Conservation (phyloP, 192 early-diverging fungal species). For the Phycomyces nitens region DNA sequence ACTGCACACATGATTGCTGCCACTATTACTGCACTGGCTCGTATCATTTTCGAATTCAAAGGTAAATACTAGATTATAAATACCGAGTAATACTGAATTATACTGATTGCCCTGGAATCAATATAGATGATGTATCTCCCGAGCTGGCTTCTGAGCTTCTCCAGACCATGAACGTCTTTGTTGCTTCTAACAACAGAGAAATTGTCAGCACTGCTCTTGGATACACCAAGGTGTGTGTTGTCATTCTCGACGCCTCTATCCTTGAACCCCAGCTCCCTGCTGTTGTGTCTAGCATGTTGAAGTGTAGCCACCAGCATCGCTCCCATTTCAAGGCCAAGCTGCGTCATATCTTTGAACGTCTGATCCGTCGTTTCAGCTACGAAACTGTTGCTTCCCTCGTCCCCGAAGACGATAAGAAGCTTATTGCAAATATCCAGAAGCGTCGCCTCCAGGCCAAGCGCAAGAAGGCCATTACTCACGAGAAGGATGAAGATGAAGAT, state of each 20-base stretch:
- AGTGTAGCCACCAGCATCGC: slow-evolving; percentile 83
- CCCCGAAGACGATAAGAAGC: slow-evolving; percentile 84
- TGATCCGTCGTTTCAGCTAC: slow-evolving; percentile 78
- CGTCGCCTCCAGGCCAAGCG: slow-evolving; percentile 82
- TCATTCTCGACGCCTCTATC: slow-evolving; percentile 68
- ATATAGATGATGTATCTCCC: slow-evolving; percentile 54
- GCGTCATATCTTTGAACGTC: slow-evolving; percentile 88
- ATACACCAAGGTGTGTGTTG: slow-evolving; percentile 89
- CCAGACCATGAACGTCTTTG: slow-evolving; percentile 75
- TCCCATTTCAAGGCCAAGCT: slow-evolving; percentile 88
- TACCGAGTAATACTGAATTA: no score
- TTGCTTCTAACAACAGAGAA: slow-evolving; percentile 80
- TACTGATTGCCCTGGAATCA: background rate
- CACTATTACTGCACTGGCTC: slow-evolving; percentile 74
- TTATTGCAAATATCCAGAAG: slow-evolving; percentile 91
- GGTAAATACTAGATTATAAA: no score
- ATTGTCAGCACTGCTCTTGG: slow-evolving; percentile 88
- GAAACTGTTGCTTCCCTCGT: slow-evolving; percentile 76
- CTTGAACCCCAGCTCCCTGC: slow-evolving; percentile 68
- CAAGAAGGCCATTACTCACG: slow-evolving; percentile 50
- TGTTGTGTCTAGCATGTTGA: slow-evolving; percentile 72
- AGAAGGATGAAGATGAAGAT: slow-evolving; percentile 40
- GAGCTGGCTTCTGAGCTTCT: slow-evolving; percentile 72
- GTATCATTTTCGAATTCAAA: slow-evolving; percentile 93
- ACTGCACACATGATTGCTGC: slow-evolving; percentile 92